Evolutionary conservation across 345 rosid species (phyloP).

Genomic region (Salix viminalis): DNA sequence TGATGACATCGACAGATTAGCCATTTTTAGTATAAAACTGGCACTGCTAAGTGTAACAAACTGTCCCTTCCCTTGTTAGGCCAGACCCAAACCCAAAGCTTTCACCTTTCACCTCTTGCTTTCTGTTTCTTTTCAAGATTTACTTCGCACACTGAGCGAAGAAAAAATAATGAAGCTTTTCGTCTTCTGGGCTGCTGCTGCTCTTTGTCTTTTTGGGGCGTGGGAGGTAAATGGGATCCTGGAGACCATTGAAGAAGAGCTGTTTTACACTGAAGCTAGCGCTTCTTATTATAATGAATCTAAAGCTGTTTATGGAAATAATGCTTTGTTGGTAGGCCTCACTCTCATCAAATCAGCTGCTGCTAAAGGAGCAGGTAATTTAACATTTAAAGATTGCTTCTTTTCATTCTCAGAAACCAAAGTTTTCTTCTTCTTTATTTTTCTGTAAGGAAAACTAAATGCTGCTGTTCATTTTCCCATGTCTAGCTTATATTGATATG

Average conservation of each 20-base stretch:
- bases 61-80: background rate
- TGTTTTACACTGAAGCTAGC: constrained; percentile 42
- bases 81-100: background rate
- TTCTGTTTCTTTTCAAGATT: constrained; percentile 12
- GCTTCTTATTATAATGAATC: constrained; percentile 18
- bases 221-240: constrained; percentile 39
- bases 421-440: background rate
- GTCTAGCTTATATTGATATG: background rate
- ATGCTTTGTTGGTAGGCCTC: constrained; percentile 74
- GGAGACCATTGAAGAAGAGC: constrained; percentile 55
- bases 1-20: background rate
- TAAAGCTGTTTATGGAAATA: constrained; percentile 18
- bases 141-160: background rate
- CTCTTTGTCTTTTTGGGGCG: constrained; percentile 19
- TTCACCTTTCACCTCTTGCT: background rate
- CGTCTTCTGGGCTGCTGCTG: constrained; percentile 29
- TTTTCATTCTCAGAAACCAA: background rate
- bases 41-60: background rate
- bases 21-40: background rate
- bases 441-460: background rate
- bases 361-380: constrained; percentile 80
- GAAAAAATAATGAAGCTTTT: constrained; percentile 34
- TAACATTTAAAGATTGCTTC: background rate
- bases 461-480: background rate
- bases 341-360: constrained; percentile 71